A percentile compares a stretch with the other conserved stretches of the same genome.
Evolutionary conservation across 2,329 filamentous ascomycete genomes (phyloP).

Genomic region (Stenocarpella maydis): DNA sequence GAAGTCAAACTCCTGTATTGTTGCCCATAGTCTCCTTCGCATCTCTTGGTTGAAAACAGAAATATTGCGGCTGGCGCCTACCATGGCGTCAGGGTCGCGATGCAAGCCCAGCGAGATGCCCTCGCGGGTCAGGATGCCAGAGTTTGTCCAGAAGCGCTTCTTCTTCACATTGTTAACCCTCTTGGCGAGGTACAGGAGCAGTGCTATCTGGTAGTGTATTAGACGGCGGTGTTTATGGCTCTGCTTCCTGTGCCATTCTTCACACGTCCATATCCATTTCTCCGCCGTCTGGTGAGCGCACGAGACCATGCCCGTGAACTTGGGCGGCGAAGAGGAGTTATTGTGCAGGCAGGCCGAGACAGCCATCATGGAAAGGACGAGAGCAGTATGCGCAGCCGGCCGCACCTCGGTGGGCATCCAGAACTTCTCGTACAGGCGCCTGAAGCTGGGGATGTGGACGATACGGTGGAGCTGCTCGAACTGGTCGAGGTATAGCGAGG

Average conservation of each 20-base stretch:
- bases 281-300: slow-evolving; percentile 63
- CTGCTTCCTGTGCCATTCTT: slow-evolving; percentile 62
- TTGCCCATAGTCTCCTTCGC: slow-evolving; percentile 68
- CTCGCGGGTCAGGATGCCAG: slow-evolving; percentile 64
- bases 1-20: slow-evolving; percentile 68
- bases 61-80: slow-evolving; percentile 53
- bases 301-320: slow-evolving; percentile 66
- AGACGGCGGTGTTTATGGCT: slow-evolving; percentile 69
- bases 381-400: slow-evolving; percentile 62
- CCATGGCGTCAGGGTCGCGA: slow-evolving; percentile 64
- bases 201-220: slow-evolving; percentile 68
- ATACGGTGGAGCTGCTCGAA: slow-evolving; percentile 66
- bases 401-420: slow-evolving; percentile 58
- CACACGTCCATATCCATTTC: slow-evolving; percentile 64
- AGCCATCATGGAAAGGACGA: slow-evolving; percentile 67
- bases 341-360: slow-evolving; percentile 66
- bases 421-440: slow-evolving; percentile 62
- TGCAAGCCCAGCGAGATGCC: slow-evolving; percentile 67
- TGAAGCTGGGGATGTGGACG: slow-evolving; percentile 66
- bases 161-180: slow-evolving; percentile 70
- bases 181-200: slow-evolving; percentile 68
- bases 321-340: slow-evolving; percentile 53
- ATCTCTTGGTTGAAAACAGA: slow-evolving; percentile 69
- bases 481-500: slow-evolving; percentile 61
- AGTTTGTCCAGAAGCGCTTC: slow-evolving; percentile 69